Base-by-base conservation (phyloP, 176 grass and related monocot genomes). In the Oryza glaberrima region DNA sequence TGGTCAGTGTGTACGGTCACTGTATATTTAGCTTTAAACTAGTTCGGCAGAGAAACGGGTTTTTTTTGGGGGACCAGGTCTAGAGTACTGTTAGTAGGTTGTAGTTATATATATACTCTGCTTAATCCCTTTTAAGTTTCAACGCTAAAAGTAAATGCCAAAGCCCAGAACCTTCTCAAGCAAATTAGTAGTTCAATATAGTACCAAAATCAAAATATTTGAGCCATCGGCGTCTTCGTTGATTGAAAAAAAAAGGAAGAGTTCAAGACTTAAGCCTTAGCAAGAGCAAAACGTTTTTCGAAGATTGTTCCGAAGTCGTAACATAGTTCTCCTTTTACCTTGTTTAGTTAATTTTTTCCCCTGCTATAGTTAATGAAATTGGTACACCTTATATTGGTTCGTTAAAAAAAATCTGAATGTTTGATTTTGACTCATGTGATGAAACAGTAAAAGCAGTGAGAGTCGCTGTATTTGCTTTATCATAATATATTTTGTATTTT, bases 121-220 rank as follows among this genome's bases (percentile, higher is more conserved):
- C 2, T 69, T 43, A 40, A 40, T 2, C 23, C 80, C 22, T 22
- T 22, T 46, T 73, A 11, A 12, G 54, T 34, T 73, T 52, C n/a
- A 20, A 65, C n/a, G 1, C 11, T 40, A 71, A 60, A 71, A 60
- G 7, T 43, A 40, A 82, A 30, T 72, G 22, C 44, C 73, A 22
- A 69, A 69, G 64, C 46, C 64, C 20, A 77, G 34, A 84, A 70
- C 23, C n/a, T n/a, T 44, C 22, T 13, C 26, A 58, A 60, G 17
- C 3, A 77, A 45, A 60, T 56, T 56, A 54, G 51, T 36, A 36
- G 35, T 5, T 36, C 35, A 36, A 36, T 36, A 36, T 36, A 36
- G 35, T 36, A 36, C 35, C 35, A 36, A 36, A 36, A 36, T 36
- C 35, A 4, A 36, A 36, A 36, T 36, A 36, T 36, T 36, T 36